Evolutionary conservation across 306 rosid species (phyloP).

Genomic region (Pyrus bretschneideri): DNA sequence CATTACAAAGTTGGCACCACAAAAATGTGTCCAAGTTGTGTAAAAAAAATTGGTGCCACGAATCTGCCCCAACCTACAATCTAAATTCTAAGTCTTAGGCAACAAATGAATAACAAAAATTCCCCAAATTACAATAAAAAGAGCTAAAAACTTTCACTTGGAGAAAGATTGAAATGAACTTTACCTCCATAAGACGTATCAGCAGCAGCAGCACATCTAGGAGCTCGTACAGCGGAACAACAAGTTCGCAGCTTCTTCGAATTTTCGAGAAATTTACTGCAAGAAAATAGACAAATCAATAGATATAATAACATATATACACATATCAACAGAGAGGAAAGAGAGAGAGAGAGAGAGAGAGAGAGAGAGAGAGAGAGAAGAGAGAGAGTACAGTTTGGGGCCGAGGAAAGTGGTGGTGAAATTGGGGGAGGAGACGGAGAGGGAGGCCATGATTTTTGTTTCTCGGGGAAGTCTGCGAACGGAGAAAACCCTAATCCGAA

Average conservation of each 20-base stretch:
- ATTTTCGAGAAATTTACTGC: constrained; percentile 35
- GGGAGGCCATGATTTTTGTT: constrained; percentile 39
- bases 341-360: neutral
- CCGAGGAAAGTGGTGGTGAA: constrained; percentile 46
- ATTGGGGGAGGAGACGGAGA: constrained; percentile 44
- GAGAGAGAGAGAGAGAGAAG: neutral
- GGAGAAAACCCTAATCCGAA: constrained; percentile 28
- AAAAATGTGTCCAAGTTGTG: too few species aligned
- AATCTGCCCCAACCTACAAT: too few species aligned
- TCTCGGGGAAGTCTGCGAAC: neutral
- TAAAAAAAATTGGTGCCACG: too few species aligned
- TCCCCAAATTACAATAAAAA: neutral
- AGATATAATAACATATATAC: neutral
- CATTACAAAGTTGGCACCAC: too few species aligned
- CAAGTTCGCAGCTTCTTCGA: constrained; percentile 13
- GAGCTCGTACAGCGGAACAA: constrained; percentile 12
- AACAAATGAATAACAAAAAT: neutral
- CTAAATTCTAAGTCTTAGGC: neutral
- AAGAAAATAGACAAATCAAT: neutral
- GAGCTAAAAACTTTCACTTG: neutral
- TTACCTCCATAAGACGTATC: constrained; percentile 77
- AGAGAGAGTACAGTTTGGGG: constrained; percentile 37
- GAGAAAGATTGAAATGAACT: neutral
- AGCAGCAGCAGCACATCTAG: constrained; percentile 49
- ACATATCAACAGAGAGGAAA: neutral